Evolutionary conservation across 495 filamentous ascomycete species (phyloP), one percentile per base, ranked within the genome.

Genomic region (Sphaerosporella brunnea): DNA sequence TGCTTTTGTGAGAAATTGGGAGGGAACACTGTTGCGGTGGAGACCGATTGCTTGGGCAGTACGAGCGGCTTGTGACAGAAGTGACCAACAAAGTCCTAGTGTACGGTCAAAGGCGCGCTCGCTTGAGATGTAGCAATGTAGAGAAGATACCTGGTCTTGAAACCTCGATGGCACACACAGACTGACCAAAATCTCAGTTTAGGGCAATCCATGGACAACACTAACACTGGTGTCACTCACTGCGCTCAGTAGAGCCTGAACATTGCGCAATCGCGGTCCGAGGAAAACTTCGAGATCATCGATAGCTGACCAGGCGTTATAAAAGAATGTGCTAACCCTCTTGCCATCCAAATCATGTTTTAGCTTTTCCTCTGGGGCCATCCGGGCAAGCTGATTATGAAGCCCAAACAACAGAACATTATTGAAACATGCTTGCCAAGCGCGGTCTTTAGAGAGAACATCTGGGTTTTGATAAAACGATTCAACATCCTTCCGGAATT

Each of bases 21-120:
- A 45, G 8, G 43, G 48, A 21, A 38, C 40, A 15, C 50, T 43
- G 18, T 43, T 42, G 23, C 63, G 54, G 35, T 65, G 62, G 20
- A 65, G 54, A 3, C 63, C 63, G 5, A 65, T 53, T 8, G 55
- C 55, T 28, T 59, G 53, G 4, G 62, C 54, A 28, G 56, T 42
- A n/a, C 52, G 41, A 32, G 47, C 53, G 8, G 62, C 63, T 23
- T 59, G 49, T 2, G 56, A 59, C 13, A 60, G 32, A 1, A 60
- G 39, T 2, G 50, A 53, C 57, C 57, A 60, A 37, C 56, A 60
- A 24, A 61, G 53, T 9, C 57, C 35, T 37, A 18, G 5, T 4
- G 9, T 5, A 5, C 28, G 28, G 28, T 32, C 13, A 32, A 32
- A 7, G 28, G 28, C 5, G 28, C 28, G 5, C 13, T 32, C 28